Evolutionary conservation across 805 yeast species (phyloP), one percentile per base, ranked within the genome.

Genomic region (Candida odintsovae): DNA sequence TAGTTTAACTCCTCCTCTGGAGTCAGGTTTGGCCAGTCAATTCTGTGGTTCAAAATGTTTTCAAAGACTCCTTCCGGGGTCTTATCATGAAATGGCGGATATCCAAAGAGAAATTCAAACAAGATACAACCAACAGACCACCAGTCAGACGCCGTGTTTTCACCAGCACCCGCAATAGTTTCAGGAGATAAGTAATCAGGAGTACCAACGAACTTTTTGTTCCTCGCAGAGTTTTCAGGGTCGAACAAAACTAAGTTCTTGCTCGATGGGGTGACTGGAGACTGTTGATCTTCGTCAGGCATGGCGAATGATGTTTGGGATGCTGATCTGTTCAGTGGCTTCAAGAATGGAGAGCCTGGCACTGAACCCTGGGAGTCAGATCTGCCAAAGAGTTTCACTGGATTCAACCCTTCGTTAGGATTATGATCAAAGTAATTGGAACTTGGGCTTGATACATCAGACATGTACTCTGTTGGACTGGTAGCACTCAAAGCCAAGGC

Each of bases 111-210:
- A 60, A 94, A 84, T 66, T 94, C 99, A 70, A 92, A 94, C 47
- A 92, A 66, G 12, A 94, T 89, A 64, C 98, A 92, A 0, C 99
- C 99, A 29, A 92, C 78, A 2, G 98, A 88, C 99, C 99, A 94
- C 99, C 99, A 90, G 68, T 90, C 97, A n/a, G 92, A 51, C 23
- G 82, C 77, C 52, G 81, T 90, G 50, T 82, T 86, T 62, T 92
- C 97, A 0, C 86, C 84, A 1, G 75, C 72, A 36, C 97, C 98
- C 38, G 76, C 71, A 50, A 94, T 89, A 0, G 97, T 90, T 62
- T 94, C 99, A 0, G 99, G 99, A 0, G 99, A 95, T 36, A 95
- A 75, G 64, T 94, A 94, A 63, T 94, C 99, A 0, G 99, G 99
- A 0, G 99, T 94, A 0, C 99, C 99, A 28, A 90, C 96, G 57